phyloP scores from a whole-genome alignment of 2,329 filamentous ascomycete genomes.

The Plenodomus tracheiphilus region DNA sequence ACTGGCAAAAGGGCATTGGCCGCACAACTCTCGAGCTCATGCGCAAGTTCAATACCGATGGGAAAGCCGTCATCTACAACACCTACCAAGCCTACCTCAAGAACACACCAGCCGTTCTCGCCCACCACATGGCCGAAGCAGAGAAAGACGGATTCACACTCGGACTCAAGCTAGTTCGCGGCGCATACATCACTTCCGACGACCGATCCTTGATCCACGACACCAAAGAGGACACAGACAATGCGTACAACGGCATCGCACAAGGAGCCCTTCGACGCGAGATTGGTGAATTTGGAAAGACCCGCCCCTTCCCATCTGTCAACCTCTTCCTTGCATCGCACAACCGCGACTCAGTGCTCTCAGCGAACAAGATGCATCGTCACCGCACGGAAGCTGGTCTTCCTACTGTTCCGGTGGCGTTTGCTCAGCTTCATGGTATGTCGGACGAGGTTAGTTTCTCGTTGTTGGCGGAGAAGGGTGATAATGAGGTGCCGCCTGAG shows the following conservation, averaged over 20 bases:
- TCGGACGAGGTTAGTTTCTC: conserved; percentile 81
- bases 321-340: conserved; percentile 78
- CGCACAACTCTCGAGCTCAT: conserved; percentile 60
- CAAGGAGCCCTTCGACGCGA: conserved; percentile 50
- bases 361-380: conserved; percentile 53
- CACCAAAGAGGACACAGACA: conserved; percentile 59
- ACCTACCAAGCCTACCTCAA: conserved; percentile 64
- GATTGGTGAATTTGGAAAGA: conserved; percentile 24
- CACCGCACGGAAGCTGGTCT: conserved; percentile 43
- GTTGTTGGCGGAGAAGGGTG: conserved; percentile 26
- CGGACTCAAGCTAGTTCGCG: conserved; percentile 61
- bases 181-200: conserved; percentile 60
- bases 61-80: conserved; percentile 66
- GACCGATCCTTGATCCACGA: conserved; percentile 56
- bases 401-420: conserved; percentile 57
- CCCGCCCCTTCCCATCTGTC: conserved; percentile 45
- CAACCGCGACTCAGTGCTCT: conserved; percentile 72
- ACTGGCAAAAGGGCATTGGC: conserved; percentile 47
- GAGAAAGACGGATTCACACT: conserved; percentile 55
- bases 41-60: conserved; percentile 57
- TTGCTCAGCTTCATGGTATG: conserved; percentile 91
- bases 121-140: conserved; percentile 52
- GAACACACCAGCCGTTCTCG: conserved; percentile 47
- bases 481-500: conserved; percentile 44
- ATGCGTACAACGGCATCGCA: conserved; percentile 70